Evolutionary conservation across 2,329 filamentous ascomycete species (phyloP).

Genomic region (Hymenoscyphus infarciens): DNA sequence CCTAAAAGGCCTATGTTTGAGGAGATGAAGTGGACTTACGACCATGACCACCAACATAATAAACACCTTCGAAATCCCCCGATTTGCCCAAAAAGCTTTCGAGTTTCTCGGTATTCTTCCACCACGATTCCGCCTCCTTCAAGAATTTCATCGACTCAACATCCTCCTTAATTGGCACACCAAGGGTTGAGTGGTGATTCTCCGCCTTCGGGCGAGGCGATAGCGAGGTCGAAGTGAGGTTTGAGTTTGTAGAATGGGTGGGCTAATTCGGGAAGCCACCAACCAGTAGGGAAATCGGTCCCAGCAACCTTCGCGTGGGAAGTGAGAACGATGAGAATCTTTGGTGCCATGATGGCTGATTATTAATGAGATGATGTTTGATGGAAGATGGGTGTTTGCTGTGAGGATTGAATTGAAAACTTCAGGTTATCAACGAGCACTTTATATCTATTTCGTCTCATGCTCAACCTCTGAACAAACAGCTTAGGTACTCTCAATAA

Average conservation of each 20-base stretch:
- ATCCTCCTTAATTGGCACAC: constrained; percentile 44
- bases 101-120: constrained; percentile 52
- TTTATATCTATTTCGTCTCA: too few species aligned
- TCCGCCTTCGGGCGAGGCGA: constrained; percentile 44
- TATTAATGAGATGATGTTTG: background rate
- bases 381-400: background rate
- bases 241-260: constrained; percentile 45
- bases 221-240: constrained; percentile 38
- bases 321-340: constrained; percentile 1
- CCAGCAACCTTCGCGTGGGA: background rate
- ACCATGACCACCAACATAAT: constrained; percentile 57
- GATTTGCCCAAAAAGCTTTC: constrained; percentile 44
- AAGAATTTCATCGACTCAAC: constrained; percentile 39
- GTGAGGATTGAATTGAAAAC: background rate
- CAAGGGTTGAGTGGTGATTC: constrained; percentile 44
- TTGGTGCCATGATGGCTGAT: background rate
- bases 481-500: too few species aligned
- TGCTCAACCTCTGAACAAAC: too few species aligned
- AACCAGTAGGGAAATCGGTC: constrained; percentile 30
- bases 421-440: too few species aligned
- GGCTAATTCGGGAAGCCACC: constrained; percentile 42
- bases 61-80: constrained; percentile 52
- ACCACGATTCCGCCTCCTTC: constrained; percentile 45
- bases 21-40: constrained; percentile 39
- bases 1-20: background rate